A percentile compares a stretch with the other conserved stretches of the same genome.
Conservation (phyloP, 2,329 filamentous ascomycete species). For the Diaporthe citriasiana region DNA sequence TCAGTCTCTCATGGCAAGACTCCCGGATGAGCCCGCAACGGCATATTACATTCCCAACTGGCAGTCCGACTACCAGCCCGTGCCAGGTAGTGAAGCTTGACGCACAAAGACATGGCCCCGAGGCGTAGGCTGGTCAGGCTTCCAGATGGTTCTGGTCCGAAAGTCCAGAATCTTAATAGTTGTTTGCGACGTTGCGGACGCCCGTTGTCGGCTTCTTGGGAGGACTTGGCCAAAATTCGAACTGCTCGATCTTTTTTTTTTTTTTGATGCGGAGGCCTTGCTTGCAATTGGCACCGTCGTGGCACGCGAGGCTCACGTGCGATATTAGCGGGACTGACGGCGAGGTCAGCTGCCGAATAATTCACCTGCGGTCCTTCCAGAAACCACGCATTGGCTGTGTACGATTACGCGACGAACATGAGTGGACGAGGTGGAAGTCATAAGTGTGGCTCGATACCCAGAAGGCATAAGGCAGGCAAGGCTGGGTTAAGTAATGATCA, state of each 20-base stretch:
- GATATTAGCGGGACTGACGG: background rate
- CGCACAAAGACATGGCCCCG: background rate
- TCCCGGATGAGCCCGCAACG: background rate
- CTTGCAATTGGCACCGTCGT: background rate
- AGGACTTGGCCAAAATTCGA: background rate
- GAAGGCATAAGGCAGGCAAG: slow-evolving; percentile 12
- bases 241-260: slow-evolving; percentile 12
- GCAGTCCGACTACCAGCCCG: background rate
- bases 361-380: slow-evolving; percentile 11
- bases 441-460: slow-evolving; percentile 37
- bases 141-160: background rate
- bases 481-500: slow-evolving; percentile 26
- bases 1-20: background rate
- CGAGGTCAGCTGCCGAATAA: slow-evolving; percentile 6
- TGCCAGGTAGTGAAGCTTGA: background rate
- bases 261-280: slow-evolving; percentile 4
- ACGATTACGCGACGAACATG: slow-evolving; percentile 34
- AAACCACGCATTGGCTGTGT: slow-evolving; percentile 28
- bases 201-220: background rate
- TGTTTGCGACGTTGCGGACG: background rate
- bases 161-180: background rate
- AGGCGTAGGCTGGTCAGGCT: background rate
- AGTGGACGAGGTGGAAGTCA: slow-evolving; percentile 35
- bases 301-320: slow-evolving; percentile 2
- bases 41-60: background rate